Conservation (phyloP, 2,329 filamentous ascomycete species). For the Colletotrichum spaethianum region DNA sequence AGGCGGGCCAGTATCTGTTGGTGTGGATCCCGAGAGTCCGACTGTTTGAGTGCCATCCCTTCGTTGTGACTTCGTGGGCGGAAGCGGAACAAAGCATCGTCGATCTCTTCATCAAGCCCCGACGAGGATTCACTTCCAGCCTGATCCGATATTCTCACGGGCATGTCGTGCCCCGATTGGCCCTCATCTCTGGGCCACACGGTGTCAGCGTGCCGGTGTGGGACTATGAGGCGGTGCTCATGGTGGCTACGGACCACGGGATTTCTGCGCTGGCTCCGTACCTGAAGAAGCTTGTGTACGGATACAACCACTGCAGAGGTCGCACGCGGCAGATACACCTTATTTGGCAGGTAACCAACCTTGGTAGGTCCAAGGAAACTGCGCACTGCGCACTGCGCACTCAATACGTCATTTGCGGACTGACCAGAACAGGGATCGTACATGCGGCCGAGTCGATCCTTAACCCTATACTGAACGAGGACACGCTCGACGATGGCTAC, state of each 20-base stretch:
- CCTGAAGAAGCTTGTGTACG: neutral
- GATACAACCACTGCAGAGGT: slow-evolving; percentile 6
- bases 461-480: slow-evolving; percentile 7
- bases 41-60: slow-evolving; percentile 2
- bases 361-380: neutral
- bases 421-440: neutral
- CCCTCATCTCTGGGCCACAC: neutral
- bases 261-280: neutral
- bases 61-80: neutral
- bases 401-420: neutral
- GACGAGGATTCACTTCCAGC: neutral
- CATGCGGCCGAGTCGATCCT: slow-evolving; percentile 3
- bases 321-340: neutral
- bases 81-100: neutral
- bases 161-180: neutral
- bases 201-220: neutral
- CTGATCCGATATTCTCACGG: neutral
- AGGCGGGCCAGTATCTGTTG: slow-evolving; percentile 3
- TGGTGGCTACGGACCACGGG: neutral
- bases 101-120: slow-evolving; percentile 4
- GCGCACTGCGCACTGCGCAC: too few relatives aligned
- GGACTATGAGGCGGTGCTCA: slow-evolving; percentile 6
- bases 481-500: neutral
- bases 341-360: slow-evolving; percentile 3
- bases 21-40: slow-evolving; percentile 2